phyloP scores from a whole-genome alignment of 169 alveolate genomes.

The Perkinsus chesapeaki region DNA sequence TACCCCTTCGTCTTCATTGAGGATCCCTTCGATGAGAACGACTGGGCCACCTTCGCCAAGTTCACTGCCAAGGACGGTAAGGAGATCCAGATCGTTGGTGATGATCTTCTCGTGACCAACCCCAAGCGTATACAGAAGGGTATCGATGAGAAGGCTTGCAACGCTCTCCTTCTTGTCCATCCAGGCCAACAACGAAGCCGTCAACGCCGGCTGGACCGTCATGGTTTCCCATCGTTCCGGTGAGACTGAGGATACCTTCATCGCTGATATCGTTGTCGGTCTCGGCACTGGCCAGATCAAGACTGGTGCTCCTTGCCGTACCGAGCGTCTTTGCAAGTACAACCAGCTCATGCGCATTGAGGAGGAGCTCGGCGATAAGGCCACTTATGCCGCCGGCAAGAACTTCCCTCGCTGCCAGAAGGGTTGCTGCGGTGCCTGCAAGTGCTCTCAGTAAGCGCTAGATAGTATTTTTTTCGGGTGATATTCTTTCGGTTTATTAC shows the following conservation, averaged over 20 bases:
- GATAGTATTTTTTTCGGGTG: background rate
- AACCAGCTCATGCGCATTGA: constrained; percentile 93
- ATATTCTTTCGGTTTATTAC: background rate
- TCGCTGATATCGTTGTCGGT: constrained; percentile 91
- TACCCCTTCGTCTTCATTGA: constrained; percentile 95
- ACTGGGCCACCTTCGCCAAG: constrained; percentile 83
- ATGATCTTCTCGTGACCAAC: constrained; percentile 95
- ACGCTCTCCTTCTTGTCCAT: constrained; percentile 92
- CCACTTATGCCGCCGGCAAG: constrained; percentile 71
- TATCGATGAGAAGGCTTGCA: constrained; percentile 87
- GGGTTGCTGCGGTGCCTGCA: background rate
- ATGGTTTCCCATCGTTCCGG: constrained; percentile 98
- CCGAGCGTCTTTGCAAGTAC: constrained; percentile 88
- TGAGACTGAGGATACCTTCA: constrained; percentile 92
- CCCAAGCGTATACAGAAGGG: constrained; percentile 92
- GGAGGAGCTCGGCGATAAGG: constrained; percentile 86
- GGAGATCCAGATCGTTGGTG: constrained; percentile 95
- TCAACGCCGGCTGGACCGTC: constrained; percentile 95
- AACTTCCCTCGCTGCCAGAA: background rate
- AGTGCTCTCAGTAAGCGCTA: background rate
- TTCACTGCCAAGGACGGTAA: constrained; percentile 82
- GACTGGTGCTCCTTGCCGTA: constrained; percentile 97
- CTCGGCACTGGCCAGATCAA: constrained; percentile 91
- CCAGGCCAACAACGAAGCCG: constrained; percentile 89
- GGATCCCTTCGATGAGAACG: constrained; percentile 98